Evolutionary conservation across 208 protist genomes (phyloP).

Genomic region (Tetramitus jugosus): DNA sequence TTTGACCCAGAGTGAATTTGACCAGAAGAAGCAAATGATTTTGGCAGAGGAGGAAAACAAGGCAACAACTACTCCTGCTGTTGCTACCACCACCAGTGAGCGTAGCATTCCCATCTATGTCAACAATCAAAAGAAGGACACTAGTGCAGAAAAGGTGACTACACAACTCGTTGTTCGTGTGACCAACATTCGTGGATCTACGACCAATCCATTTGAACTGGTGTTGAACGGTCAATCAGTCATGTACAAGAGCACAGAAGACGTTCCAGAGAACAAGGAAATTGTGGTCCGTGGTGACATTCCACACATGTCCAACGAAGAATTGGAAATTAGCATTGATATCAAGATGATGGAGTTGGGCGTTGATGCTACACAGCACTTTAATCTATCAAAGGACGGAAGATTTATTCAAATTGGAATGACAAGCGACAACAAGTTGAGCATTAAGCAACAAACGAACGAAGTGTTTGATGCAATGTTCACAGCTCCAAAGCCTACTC

Average conservation of each 20-base stretch:
- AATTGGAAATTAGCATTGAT: background rate
- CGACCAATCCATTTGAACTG: background rate
- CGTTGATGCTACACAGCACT: conserved; percentile 2
- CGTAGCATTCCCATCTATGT: background rate
- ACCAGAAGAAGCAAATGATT: background rate
- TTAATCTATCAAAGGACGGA: conserved; percentile 7
- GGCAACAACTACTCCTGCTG: background rate
- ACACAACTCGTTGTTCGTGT: background rate
- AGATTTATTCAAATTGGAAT: background rate
- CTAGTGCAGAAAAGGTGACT: background rate
- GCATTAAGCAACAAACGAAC: conserved; percentile 12
- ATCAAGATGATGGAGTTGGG: background rate
- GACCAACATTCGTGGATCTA: conserved; percentile 6
- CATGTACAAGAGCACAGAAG: background rate
- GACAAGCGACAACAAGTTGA: background rate
- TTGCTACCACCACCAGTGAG: background rate
- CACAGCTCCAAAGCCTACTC: background rate
- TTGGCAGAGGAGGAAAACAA: too few species aligned
- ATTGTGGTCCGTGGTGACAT: background rate
- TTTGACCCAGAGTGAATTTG: background rate
- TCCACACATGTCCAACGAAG: background rate
- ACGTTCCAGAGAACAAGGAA: background rate
- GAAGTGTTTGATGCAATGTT: too few species aligned
- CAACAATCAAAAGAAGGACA: background rate
- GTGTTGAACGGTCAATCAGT: background rate